A percentile compares a stretch with the other conserved stretches of the same genome.
Evolutionary conservation across 1,284 basidiomycete genomes (phyloP).

Genomic region (Moniliella sp.): DNA sequence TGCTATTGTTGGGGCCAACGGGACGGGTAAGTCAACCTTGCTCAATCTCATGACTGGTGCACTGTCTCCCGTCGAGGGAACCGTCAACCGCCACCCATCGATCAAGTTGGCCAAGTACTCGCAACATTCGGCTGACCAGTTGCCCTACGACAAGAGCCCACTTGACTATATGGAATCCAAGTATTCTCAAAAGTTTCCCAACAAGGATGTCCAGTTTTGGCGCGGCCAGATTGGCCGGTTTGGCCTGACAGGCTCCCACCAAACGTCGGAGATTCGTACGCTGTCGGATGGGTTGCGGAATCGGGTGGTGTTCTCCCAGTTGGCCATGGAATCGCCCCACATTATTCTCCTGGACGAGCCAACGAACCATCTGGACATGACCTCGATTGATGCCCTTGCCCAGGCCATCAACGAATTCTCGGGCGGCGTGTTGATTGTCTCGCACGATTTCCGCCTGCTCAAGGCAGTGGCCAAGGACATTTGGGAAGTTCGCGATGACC

Average conservation of each 20-base stretch:
- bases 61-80: conserved; percentile 61
- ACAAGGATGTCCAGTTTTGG: conserved; percentile 84
- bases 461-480: conserved; percentile 50
- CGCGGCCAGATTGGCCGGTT: conserved; percentile 80
- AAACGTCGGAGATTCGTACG: conserved; percentile 75
- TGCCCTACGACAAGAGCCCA: conserved; percentile 75
- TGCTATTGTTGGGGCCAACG: conserved; percentile 93
- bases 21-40: conserved; percentile 88
- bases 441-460: conserved; percentile 25
- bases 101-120: conserved; percentile 65
- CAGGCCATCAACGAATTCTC: conserved; percentile 84
- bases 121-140: conserved; percentile 92
- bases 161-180: conserved; percentile 72
- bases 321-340: conserved; percentile 39
- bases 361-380: conserved; percentile 76
- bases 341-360: conserved; percentile 40
- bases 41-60: conserved; percentile 75
- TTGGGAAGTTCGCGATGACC: too few species aligned
- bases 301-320: conserved; percentile 71
- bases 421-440: conserved; percentile 56
- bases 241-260: conserved; percentile 78
- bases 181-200: conserved; percentile 67
- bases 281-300: conserved; percentile 81
- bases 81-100: conserved; percentile 62
- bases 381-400: conserved; percentile 82